phyloP scores from a whole-genome alignment of 2,329 filamentous ascomycete genomes.

The Fusarium sp. region DNA sequence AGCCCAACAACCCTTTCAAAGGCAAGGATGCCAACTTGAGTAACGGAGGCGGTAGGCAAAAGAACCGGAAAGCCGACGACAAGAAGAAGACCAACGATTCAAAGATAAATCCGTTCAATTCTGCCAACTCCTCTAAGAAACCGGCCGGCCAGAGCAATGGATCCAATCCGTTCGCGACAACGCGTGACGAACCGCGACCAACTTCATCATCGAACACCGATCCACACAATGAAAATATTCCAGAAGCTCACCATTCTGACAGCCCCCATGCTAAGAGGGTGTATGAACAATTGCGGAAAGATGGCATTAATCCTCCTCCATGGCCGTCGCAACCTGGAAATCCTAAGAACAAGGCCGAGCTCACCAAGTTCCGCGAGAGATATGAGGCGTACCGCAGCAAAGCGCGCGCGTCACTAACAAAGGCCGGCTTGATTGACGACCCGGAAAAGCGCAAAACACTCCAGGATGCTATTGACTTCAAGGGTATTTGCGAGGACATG shows the following conservation, averaged over 20 bases:
- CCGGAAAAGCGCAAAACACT: constrained; percentile 72
- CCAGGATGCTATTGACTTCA: constrained; percentile 74
- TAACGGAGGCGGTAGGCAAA: constrained; percentile 44
- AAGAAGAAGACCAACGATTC: constrained; percentile 44
- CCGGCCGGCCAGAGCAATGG: constrained; percentile 28
- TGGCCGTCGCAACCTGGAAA: constrained; percentile 70
- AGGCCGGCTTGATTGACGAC: constrained; percentile 72
- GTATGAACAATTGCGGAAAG: constrained; percentile 64
- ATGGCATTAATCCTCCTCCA: constrained; percentile 65
- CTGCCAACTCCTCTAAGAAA: constrained; percentile 30
- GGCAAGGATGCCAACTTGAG: constrained; percentile 44
- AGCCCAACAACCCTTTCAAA: constrained; percentile 48
- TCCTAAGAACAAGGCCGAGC: constrained; percentile 61
- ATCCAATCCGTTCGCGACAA: constrained; percentile 33
- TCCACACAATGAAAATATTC: constrained; percentile 34
- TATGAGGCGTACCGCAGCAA: constrained; percentile 69
- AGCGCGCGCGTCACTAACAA: constrained; percentile 69
- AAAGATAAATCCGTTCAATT: constrained; percentile 36
- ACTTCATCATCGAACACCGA: constrained; percentile 45
- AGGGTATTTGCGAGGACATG: constrained; percentile 77
- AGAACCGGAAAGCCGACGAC: constrained; percentile 43
- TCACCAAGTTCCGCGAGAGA: constrained; percentile 67
- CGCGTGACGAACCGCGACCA: constrained; percentile 44
- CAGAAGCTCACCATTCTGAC: constrained; percentile 44
- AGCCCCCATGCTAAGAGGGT: constrained; percentile 64